Evolutionary conservation across 2,329 filamentous ascomycete genomes (phyloP).

Genomic region (Ceratocystiopsis brevicomis): DNA sequence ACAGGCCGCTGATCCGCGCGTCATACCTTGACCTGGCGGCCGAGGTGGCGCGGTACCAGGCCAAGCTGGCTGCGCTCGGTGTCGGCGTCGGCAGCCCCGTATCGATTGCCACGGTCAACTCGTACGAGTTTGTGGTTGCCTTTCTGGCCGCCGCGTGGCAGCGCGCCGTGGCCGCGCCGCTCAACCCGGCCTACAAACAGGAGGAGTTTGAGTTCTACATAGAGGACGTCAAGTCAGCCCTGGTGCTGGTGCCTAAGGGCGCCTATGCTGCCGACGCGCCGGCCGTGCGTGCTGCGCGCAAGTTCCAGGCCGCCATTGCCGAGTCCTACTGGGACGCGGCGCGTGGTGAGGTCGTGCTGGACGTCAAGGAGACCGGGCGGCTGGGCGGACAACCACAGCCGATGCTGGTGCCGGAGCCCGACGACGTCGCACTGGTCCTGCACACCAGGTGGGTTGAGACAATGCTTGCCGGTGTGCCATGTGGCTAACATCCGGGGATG

Average conservation of each 20-base stretch:
- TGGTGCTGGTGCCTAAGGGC: constrained; percentile 58
- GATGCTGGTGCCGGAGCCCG: constrained; percentile 36
- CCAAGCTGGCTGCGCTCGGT: constrained; percentile 57
- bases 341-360: constrained; percentile 47
- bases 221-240: constrained; percentile 61
- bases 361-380: constrained; percentile 59
- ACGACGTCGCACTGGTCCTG: constrained; percentile 64
- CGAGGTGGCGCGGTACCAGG: constrained; percentile 54
- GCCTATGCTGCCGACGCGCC: constrained; percentile 46
- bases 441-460: constrained; percentile 41
- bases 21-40: constrained; percentile 48
- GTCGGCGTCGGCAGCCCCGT: constrained; percentile 51
- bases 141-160: constrained; percentile 79
- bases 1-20: constrained; percentile 28
- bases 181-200: constrained; percentile 79
- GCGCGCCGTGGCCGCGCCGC: constrained; percentile 63
- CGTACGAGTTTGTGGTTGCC: constrained; percentile 72
- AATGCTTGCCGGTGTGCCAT: neutral
- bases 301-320: constrained; percentile 67
- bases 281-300: constrained; percentile 57
- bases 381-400: constrained; percentile 26
- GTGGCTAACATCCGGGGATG: neutral
- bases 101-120: constrained; percentile 69
- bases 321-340: constrained; percentile 64
- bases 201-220: constrained; percentile 87